A percentile compares a stretch with the other conserved stretches of the same genome.
phyloP scores from a whole-genome alignment of 305 asterid species.

The Fraxinus latifolia region DNA sequence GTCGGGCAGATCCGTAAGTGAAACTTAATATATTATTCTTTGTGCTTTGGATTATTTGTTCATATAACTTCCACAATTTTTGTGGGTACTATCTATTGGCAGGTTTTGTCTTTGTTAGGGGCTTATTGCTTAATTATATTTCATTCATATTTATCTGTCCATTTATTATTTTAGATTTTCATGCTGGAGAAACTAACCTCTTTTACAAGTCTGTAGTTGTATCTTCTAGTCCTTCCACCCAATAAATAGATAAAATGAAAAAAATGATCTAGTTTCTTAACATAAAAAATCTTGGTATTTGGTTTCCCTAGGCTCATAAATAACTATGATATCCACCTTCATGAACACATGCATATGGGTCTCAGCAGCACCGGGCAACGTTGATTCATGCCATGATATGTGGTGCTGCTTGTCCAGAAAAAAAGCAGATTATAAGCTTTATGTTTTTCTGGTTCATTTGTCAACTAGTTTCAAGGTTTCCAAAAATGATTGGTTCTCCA shows the following conservation, averaged over 20 bases:
- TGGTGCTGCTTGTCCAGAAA: neutral
- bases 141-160: neutral
- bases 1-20: slow-evolving; percentile 97
- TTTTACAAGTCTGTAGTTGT: neutral
- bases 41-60: neutral
- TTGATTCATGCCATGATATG: neutral
- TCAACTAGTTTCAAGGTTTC: neutral
- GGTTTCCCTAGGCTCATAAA: neutral
- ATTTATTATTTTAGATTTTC: neutral
- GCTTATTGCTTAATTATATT: slow-evolving; percentile 20
- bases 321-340: neutral
- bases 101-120: neutral
- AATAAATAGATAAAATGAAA: neutral
- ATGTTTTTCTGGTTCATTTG: neutral
- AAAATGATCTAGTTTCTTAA: slow-evolving; percentile 8
- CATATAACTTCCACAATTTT: neutral
- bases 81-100: neutral
- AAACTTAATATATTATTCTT: neutral
- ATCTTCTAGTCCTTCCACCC: neutral
- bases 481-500: neutral
- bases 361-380: neutral
- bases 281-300: neutral
- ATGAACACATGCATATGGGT: neutral
- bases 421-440: neutral
- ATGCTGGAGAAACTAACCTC: neutral